Evolutionary conservation across 768 basidiomycete genomes (phyloP), one percentile per base, ranked within the genome.

Genomic region (Pilatotrama ljubarskyi): DNA sequence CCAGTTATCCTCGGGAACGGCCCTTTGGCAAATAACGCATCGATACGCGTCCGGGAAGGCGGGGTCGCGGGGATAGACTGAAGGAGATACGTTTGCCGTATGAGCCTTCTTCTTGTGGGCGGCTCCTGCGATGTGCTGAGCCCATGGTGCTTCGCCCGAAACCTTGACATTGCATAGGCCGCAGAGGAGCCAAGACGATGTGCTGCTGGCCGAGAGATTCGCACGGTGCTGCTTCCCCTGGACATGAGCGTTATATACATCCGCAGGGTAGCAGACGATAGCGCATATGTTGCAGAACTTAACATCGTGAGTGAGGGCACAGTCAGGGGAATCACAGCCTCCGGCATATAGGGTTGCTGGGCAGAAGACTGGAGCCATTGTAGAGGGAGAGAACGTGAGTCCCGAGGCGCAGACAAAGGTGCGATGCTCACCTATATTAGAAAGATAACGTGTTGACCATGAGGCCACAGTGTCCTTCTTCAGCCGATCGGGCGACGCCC

Each of bases 201-300:
- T 42, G 24, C 24, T 51, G 36, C 13, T 51, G 24, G 43, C n/a
- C 18, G n/a, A n/a, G n/a, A n/a, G n/a, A n/a, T 44, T 54, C 0
- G 25, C n/a, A 3, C 38, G 53, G 35, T 70, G 69, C 18, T 40
- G 47, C 11, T 22, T 41, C 3, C 62, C 60, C 1, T n/a, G 5
- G 13, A 64, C 17, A 37, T 70, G 69, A 5, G 48, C 18, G 2
- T 55, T 22, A 37, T 55, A 67, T 1, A 15, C 26, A 20, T n/a
- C 1, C 1, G 41, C 53, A 32, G 49, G 26, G 7, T 41, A 29
- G 14, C 64, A 66, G 2, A 65, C 43, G 17, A 66, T 55, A 6
- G 56, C 22, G 58, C 72, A 73, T 1, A 48, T 36, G n/a, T 64
- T 46, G 55, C 72, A 73, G 24, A 70, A 57, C 7, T 42, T 36